Conservation (phyloP, 2,329 filamentous ascomycete genomes). For the Ophiostoma ips region DNA sequence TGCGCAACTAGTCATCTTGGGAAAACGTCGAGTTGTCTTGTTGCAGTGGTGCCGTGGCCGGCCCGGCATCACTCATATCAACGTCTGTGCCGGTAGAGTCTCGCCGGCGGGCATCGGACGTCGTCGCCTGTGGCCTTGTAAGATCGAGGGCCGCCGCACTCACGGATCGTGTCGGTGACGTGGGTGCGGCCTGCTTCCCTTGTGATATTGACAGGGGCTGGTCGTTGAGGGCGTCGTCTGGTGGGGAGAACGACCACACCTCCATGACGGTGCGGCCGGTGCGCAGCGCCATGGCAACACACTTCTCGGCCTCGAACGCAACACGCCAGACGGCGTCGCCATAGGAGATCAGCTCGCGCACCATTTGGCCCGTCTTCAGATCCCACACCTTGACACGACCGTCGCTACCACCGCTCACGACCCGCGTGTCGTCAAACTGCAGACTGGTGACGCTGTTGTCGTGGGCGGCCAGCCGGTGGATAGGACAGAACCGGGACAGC, state of each 20-base stretch:
- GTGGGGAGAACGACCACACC: conserved; percentile 92
- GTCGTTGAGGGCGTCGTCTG: conserved; percentile 50
- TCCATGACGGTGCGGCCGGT: conserved; percentile 90
- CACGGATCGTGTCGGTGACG: conserved; percentile 31
- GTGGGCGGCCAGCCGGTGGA: conserved; percentile 88
- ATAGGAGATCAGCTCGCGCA: conserved; percentile 80
- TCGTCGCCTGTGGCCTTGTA: conserved; percentile 21
- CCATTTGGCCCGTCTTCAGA: conserved; percentile 75
- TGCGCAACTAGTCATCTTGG: conserved; percentile 22
- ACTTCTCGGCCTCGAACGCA: conserved; percentile 96
- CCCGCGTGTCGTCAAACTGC: conserved; percentile 90
- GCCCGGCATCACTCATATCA: conserved; percentile 42
- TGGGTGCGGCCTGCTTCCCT: conserved; percentile 25
- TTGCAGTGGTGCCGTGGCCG: conserved; percentile 39
- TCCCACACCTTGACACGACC: conserved; percentile 99
- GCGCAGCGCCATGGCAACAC: conserved; percentile 83
- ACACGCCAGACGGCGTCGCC: conserved; percentile 96
- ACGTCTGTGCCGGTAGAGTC: conserved; percentile 30
- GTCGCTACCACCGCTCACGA: conserved; percentile 91
- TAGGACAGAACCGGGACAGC: conserved; percentile 74
- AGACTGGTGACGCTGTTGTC: conserved; percentile 97
- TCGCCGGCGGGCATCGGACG: conserved; percentile 20
- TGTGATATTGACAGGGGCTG: conserved; percentile 33
- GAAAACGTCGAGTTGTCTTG: conserved; percentile 36
- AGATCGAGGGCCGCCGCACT: conserved; percentile 37